These are phyloP conservation scores for Solanum pinnatisectum DNA, from an alignment of 257 asterid species.

Conservation along the genomic window DNA sequence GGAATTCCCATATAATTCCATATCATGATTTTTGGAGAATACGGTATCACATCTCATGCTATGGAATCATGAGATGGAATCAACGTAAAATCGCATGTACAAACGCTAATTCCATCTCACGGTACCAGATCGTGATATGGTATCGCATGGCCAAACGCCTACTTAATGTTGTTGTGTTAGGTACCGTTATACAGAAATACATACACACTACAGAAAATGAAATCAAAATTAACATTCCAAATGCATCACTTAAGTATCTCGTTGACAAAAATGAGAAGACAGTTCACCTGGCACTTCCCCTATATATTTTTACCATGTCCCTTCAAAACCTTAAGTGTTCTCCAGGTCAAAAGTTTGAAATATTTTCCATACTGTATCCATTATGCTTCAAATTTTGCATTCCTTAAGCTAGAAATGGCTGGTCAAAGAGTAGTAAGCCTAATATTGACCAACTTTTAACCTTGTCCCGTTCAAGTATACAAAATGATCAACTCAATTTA, in stretches of 20 bases:
- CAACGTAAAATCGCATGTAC: no score
- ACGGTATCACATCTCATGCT: no score
- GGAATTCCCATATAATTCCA: no score
- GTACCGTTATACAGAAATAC: neutral
- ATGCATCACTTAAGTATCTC: neutral
- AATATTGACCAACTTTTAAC: neutral
- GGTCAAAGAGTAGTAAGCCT: neutral
- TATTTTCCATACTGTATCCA: neutral
- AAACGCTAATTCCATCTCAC: no score
- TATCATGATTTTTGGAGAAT: no score
- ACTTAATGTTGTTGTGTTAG: neutral
- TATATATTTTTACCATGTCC: neutral
- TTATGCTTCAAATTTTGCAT: neutral
- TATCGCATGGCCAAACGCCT: no score
- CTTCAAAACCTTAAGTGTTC: neutral
- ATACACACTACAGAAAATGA: neutral
- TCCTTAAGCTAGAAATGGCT: neutral
- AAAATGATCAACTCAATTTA: neutral
- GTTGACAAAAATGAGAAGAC: neutral
- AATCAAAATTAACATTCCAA: neutral
- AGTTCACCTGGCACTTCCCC: neutral
- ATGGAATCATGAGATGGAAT: no score
- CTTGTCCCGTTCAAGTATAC: neutral
- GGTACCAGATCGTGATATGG: no score
- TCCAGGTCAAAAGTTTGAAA: neutral